Base-by-base conservation (phyloP, 192 early-diverging fungal genomes). In the Phlyctochytrium bullatum region DNA sequence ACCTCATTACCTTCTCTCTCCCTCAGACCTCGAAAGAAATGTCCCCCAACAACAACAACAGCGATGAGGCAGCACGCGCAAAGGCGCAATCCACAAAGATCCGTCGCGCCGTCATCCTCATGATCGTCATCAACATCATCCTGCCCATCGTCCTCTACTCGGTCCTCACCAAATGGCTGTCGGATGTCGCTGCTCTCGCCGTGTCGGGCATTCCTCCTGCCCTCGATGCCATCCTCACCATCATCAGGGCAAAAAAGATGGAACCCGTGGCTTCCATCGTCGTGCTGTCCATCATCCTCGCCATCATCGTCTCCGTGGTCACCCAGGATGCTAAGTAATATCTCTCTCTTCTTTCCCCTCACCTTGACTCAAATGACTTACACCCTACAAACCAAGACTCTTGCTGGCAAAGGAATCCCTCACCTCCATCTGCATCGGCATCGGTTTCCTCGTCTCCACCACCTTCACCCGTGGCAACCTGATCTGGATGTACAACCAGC, bases 161-260 rank as follows among this genome's bases (percentile, higher is more conserved):
- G 6, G 40, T 47, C 40, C 40, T 47, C 40, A 47, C 6, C 40
- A 47, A 6, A 6, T 14, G 40, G 40, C 40, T 47, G 10, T 6
- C 10, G 10, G 10, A 47, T 14, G 20, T 20, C 40, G 10, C 52
- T 4, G 28, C 64, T 27, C 51, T 65, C 2, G 56, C 56, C 33
- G 25, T 65, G 2, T 65, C 64, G 24, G 64, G 64, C n/a, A 58
- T 65, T 17, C 64, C 64, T 2, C 52, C 64, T 28, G 34, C 52
- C 23, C 64, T 65, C 30, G 64, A 65, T n/a, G 34, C 51, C n/a
- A 51, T 65, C 14, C 27, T 27, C 16, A 32, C 25, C 52, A 25
- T 65, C 16, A 59, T 65, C 33, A 53, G 35, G 10, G 52, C 34
- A 3, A 36, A 50, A 23, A 30, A 52, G 12, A 25, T 65, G 2